These are phyloP conservation scores for Dactylella cylindrospora DNA, from an alignment of 2,329 filamentous ascomycete genomes.

Conservation along the genomic window DNA sequence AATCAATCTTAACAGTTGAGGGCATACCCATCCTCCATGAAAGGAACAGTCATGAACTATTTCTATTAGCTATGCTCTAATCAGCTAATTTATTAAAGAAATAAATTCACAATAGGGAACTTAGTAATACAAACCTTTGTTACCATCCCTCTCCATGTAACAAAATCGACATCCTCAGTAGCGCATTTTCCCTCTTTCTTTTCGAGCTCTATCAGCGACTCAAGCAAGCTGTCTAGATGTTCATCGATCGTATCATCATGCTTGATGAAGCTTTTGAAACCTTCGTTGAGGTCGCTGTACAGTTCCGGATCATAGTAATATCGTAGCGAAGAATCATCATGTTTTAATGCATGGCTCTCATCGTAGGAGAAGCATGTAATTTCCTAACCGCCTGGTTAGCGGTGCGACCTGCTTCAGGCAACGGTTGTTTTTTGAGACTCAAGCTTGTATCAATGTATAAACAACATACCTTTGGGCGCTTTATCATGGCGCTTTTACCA, in stretches of 20 bases:
- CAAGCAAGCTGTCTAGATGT: constrained; percentile 80
- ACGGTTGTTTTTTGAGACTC: background rate
- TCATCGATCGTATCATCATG: constrained; percentile 80
- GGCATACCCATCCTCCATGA: constrained; percentile 71
- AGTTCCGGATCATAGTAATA: constrained; percentile 82
- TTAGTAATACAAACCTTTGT: constrained; percentile 74
- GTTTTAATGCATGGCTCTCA: constrained; percentile 72
- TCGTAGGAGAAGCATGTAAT: constrained; percentile 94
- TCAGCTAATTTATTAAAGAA: constrained; percentile 10
- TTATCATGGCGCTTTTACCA: constrained; percentile 69
- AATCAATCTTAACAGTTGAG: background rate
- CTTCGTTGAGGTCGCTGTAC: constrained; percentile 72
- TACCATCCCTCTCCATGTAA: constrained; percentile 98
- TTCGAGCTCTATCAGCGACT: constrained; percentile 73
- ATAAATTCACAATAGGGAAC: background rate
- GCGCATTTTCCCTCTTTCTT: constrained; percentile 65
- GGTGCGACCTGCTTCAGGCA: background rate
- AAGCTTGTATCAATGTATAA: background rate
- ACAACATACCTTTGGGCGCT: constrained; percentile 66
- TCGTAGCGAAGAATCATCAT: constrained; percentile 75
- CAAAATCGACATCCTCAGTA: constrained; percentile 66
- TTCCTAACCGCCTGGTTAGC: constrained; percentile 60
- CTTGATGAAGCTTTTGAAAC: constrained; percentile 80
- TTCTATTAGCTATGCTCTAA: constrained; percentile 11
- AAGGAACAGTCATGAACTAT: constrained; percentile 84